Evolutionary conservation across 306 rosid genomes (phyloP).

Genomic region (Quercus variabilis): DNA sequence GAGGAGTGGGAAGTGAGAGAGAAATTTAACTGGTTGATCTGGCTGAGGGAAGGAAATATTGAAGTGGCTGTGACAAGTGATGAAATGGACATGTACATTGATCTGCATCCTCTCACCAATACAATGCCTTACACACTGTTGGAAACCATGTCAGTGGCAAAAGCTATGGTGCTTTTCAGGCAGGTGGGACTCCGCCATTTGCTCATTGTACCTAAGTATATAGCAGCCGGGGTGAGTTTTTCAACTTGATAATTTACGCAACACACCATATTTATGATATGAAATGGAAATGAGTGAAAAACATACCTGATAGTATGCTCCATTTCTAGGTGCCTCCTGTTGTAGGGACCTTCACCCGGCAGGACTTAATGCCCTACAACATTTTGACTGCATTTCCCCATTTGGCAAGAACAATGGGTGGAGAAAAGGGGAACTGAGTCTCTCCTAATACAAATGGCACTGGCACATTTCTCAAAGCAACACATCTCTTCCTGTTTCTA

Average conservation of each 20-base stretch:
- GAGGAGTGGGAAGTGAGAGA: constrained; percentile 90
- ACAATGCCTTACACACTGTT: constrained; percentile 76
- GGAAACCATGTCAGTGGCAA: constrained; percentile 75
- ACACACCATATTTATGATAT: neutral
- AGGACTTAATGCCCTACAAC: constrained; percentile 71
- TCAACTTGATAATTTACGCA: neutral
- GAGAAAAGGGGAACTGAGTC: constrained; percentile 43
- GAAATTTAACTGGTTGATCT: constrained; percentile 75
- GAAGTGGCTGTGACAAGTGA: constrained; percentile 68
- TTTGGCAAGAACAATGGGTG: constrained; percentile 43
- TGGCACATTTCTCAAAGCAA: constrained; percentile 29
- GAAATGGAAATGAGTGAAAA: neutral
- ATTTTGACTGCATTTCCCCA: constrained; percentile 73
- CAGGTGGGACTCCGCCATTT: constrained; percentile 85
- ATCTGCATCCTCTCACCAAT: constrained; percentile 87
- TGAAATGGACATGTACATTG: constrained; percentile 84
- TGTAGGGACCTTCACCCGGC: constrained; percentile 83
- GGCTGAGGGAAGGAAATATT: constrained; percentile 66
- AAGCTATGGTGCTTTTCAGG: constrained; percentile 87
- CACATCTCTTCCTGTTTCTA: constrained; percentile 14
- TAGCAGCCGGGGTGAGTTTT: constrained; percentile 72
- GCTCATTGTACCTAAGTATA: constrained; percentile 75
- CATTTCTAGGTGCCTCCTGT: constrained; percentile 62
- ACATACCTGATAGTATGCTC: constrained; percentile 35
- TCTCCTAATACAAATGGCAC: constrained; percentile 15